Base-by-base conservation (phyloP, 1,284 basidiomycete genomes). In the Cryptococcus jaspeensis region DNA sequence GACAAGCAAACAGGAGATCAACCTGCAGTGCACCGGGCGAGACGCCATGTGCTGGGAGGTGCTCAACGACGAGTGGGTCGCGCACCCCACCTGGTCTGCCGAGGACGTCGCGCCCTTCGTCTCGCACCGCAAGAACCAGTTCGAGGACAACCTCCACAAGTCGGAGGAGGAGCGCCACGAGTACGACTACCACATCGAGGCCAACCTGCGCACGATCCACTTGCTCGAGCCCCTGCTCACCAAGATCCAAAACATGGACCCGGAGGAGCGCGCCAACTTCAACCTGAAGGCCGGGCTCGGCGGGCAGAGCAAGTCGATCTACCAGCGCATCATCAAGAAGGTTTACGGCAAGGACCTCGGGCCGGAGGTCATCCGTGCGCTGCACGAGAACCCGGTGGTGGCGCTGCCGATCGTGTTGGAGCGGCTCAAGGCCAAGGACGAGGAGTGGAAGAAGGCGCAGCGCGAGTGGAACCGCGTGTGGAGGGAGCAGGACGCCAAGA, bases 161-260 rank as follows among this genome's bases (percentile, higher is more conserved):
- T 89, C 90, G 66, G 96, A 99, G 76, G 96, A 99, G 75, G 96
- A 99, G 76, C 86, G 96, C 25, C 92, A 98, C 80, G 96, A 99
- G 78, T 99, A 94, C 77, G 93, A 97, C 71, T 95, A 96, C 66
- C 90, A 96, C 71, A 87, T 99, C 52, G 93, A 98, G 73, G 92
- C 89, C 41, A 87, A 98, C 69, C 80, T 87, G 18, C 87, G 94
- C 46, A 98, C 94, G 11, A 96, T 98, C 70, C 87, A 91, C 1
- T 80, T 97, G 45, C 84, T 99, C 55, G 93, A 98, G 73, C 94
- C 94, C 2, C 84, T 99, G 59, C 85, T 87, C 62, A 84, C 83
- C 39, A 87, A 94, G 50, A 89, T 99, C 69, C 87, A 90, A 64
- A 85, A 87, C 61, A 96, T 99, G 93, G 83, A 87, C 43, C 81